phyloP scores from a whole-genome alignment of 176 grass and related monocot genomes.

The Cenchrus fungigraminus region DNA sequence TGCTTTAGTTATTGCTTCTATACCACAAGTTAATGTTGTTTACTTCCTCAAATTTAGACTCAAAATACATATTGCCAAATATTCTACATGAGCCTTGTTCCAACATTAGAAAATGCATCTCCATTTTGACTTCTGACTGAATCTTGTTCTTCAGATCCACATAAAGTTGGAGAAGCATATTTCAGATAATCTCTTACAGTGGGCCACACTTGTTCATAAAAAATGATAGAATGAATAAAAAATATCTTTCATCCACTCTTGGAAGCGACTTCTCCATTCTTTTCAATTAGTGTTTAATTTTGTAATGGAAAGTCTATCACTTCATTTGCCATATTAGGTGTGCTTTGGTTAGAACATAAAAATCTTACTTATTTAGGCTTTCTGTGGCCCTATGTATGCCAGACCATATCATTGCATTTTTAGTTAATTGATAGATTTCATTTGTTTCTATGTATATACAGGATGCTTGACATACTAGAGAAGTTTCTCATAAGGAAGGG shows the following conservation, averaged over 20 bases:
- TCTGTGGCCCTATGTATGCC: not conserved
- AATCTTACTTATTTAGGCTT: constrained; percentile 25
- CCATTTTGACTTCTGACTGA: constrained; percentile 11
- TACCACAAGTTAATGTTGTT: constrained; percentile 27
- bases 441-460: constrained; percentile 48
- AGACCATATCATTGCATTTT: constrained; percentile 34
- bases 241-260: constrained; percentile 18
- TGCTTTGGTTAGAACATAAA: constrained; percentile 15
- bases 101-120: not conserved
- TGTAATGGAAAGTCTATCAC: not conserved
- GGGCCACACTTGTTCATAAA: constrained; percentile 6
- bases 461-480: constrained; percentile 99
- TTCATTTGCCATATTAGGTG: constrained; percentile 16
- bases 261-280: not conserved
- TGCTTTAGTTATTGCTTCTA: constrained; percentile 15
- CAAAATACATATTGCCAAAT: constrained; percentile 1
- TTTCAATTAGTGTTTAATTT: constrained; percentile 3
- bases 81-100: constrained; percentile 8
- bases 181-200: constrained; percentile 20
- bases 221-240: constrained; percentile 29
- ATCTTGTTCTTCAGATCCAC: constrained; percentile 7
- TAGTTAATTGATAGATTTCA: constrained; percentile 30
- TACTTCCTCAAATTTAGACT: constrained; percentile 21
- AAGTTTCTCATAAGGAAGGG: constrained; percentile 98
- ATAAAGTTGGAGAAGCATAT: not conserved